Conservation (phyloP, 495 filamentous ascomycete species). For the Astrocystis sublimbata region DNA sequence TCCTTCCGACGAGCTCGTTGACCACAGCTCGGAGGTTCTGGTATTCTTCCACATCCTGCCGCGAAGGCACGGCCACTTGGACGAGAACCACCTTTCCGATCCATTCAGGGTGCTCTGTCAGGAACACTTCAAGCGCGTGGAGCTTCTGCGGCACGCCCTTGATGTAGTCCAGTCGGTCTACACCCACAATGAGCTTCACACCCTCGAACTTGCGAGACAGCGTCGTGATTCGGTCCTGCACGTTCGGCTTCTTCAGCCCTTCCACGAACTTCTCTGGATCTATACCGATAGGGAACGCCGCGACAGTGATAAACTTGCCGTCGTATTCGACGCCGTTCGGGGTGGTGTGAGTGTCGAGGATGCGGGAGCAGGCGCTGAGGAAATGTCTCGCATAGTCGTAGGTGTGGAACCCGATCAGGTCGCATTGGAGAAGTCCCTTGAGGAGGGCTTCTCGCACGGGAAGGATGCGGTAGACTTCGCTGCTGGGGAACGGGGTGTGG, state of each 20-base stretch:
- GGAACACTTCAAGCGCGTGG: constrained; percentile 85
- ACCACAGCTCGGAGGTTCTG: constrained; percentile 89
- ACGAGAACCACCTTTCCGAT: constrained; percentile 89
- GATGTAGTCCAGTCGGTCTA: constrained; percentile 93
- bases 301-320: constrained; percentile 70
- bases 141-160: constrained; percentile 96
- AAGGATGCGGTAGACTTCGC: constrained; percentile 87
- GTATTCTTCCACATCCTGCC: constrained; percentile 94
- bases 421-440: constrained; percentile 76
- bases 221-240: constrained; percentile 74
- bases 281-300: constrained; percentile 90
- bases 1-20: constrained; percentile 85
- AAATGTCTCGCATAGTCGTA: constrained; percentile 94
- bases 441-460: constrained; percentile 84
- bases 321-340: constrained; percentile 81
- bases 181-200: constrained; percentile 86
- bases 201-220: constrained; percentile 82
- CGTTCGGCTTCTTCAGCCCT: constrained; percentile 74
- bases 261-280: constrained; percentile 94
- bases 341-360: constrained; percentile 75
- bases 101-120: constrained; percentile 89
- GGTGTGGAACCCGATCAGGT: constrained; percentile 92
- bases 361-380: constrained; percentile 77
- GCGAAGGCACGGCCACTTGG: constrained; percentile 88
- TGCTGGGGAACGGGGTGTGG: constrained; percentile 91